Base-by-base conservation (phyloP, 352 stramenopile genomes). In the Ochromonadaceae sp. region DNA sequence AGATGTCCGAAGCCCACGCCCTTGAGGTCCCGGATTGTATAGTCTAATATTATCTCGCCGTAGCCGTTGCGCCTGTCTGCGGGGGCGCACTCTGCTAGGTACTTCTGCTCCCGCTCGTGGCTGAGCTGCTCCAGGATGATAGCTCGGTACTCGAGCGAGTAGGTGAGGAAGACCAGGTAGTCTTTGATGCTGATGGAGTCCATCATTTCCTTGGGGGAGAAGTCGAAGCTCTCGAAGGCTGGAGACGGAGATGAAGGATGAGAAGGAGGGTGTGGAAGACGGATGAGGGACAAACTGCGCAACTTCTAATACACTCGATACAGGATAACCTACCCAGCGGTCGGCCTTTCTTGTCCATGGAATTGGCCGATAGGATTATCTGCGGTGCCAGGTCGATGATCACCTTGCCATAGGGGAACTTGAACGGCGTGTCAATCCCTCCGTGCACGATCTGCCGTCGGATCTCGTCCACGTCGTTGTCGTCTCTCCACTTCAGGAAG, bases 401-500 rank as follows among this genome's bases (percentile, higher is more conserved):
- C 20, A 28, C 17, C 14, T 60, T 47, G 12, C 52, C 52, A 10
- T 60, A 30, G 4, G 52, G 52, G 30, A 60, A 60, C 14, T 47
- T 47, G 25, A 48, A 48, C 20, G 52, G 52, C 26, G 52, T 31
- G 48, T 60, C 48, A n/a, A 7, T 10, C 34, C 52, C 52, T 7
- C 52, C 52, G 36, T 60, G 26, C 12, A 60, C 31, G 30, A 60
- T 60, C 2, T 57, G 35, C 34, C 48, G 14, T 53, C 52, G 28
- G 22, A 60, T 47, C 30, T 57, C 10, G 35, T 60, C 52, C 20
- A 60, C 34, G 20, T 46, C 48, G 25, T 60, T 57, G 7, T 57
- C 22, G 7, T 30, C 48, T 42, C 52, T 42, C 52, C 52, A 60
- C n/a, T 47, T 9, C 25, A 61, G 12, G 31, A 52, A 61, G 40